A percentile compares a stretch with the other conserved stretches of the same genome.
phyloP scores from a whole-genome alignment of 1,284 basidiomycete species.

The Coriolopsis trogii region DNA sequence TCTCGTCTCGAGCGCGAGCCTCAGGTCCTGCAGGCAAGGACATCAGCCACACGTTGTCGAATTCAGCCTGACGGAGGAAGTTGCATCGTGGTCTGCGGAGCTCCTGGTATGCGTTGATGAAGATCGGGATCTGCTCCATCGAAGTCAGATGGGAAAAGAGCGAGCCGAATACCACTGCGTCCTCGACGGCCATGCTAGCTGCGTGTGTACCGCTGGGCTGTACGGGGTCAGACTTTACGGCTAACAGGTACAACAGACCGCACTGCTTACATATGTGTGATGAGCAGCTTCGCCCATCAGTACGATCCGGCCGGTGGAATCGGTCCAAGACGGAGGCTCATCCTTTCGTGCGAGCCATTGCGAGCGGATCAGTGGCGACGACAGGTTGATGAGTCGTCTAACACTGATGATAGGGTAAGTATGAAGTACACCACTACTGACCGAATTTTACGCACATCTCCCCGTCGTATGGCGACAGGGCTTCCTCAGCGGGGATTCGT shows the following conservation, averaged over 20 bases:
- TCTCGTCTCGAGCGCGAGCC: slow-evolving; percentile 42
- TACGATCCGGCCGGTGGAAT: slow-evolving; percentile 32
- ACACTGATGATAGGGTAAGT: background rate
- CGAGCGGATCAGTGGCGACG: slow-evolving; percentile 38
- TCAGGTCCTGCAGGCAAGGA: slow-evolving; percentile 43
- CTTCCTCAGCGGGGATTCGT: slow-evolving; percentile 16
- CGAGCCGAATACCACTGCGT: slow-evolving; percentile 48
- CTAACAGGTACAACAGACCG: background rate
- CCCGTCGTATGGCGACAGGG: slow-evolving; percentile 15
- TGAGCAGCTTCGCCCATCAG: slow-evolving; percentile 51
- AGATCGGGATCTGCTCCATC: slow-evolving; percentile 41
- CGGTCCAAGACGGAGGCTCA: slow-evolving; percentile 58
- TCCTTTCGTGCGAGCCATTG: slow-evolving; percentile 36
- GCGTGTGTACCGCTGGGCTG: slow-evolving; percentile 41
- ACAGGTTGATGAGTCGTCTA: slow-evolving; percentile 47
- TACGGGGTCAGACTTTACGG: slow-evolving; percentile 26
- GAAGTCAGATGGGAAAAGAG: slow-evolving; percentile 46
- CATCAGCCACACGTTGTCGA: slow-evolving; percentile 37
- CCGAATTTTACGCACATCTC: slow-evolving; percentile 14
- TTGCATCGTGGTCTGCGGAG: slow-evolving; percentile 42
- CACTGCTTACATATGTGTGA: slow-evolving; percentile 42
- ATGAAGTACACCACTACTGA: background rate
- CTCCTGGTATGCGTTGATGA: slow-evolving; percentile 48
- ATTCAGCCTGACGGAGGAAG: slow-evolving; percentile 39
- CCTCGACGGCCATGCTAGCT: slow-evolving; percentile 44